These are phyloP conservation scores for Didymella lethalis DNA, from an alignment of 2,329 filamentous ascomycete genomes.

Conservation along the genomic window DNA sequence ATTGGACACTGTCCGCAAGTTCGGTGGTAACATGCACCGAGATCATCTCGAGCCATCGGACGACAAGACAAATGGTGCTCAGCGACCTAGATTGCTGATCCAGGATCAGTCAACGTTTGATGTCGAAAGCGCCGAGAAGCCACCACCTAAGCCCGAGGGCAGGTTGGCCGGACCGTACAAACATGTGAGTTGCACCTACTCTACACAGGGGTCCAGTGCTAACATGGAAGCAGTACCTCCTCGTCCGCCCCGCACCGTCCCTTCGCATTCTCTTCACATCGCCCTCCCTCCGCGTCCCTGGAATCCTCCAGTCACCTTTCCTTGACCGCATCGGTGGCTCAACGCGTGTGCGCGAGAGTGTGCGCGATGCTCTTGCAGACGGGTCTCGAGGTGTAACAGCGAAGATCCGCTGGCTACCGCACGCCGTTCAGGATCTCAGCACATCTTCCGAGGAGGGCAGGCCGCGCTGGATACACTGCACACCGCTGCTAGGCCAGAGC, in stretches of 20 bases:
- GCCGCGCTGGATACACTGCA: slow-evolving; percentile 79
- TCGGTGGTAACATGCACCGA: slow-evolving; percentile 70
- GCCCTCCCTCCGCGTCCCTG: slow-evolving; percentile 58
- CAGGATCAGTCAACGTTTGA: slow-evolving; percentile 55
- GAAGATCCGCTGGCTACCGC: slow-evolving; percentile 72
- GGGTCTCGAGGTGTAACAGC: slow-evolving; percentile 74
- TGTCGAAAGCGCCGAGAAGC: slow-evolving; percentile 27
- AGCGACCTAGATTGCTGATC: slow-evolving; percentile 58
- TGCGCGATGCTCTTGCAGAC: slow-evolving; percentile 68
- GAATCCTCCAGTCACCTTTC: slow-evolving; percentile 59
- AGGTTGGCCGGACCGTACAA: slow-evolving; percentile 62
- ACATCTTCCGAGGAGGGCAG: slow-evolving; percentile 64
- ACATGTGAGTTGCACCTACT: slow-evolving; percentile 56
- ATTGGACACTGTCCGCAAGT: slow-evolving; percentile 68
- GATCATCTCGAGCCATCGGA: slow-evolving; percentile 61
- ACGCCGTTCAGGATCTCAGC: slow-evolving; percentile 47
- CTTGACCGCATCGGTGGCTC: slow-evolving; percentile 60
- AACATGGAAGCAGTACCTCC: slow-evolving; percentile 52
- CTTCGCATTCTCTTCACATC: slow-evolving; percentile 61
- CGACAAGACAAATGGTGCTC: slow-evolving; percentile 40
- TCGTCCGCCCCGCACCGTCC: slow-evolving; percentile 58
- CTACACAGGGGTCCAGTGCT: background rate
- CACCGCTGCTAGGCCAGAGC: slow-evolving; percentile 72
- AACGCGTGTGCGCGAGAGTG: slow-evolving; percentile 60
- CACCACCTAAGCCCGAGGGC: slow-evolving; percentile 33